Evolutionary conservation across 306 rosid species (phyloP).

Genomic region (Trichosanthes truncata): DNA sequence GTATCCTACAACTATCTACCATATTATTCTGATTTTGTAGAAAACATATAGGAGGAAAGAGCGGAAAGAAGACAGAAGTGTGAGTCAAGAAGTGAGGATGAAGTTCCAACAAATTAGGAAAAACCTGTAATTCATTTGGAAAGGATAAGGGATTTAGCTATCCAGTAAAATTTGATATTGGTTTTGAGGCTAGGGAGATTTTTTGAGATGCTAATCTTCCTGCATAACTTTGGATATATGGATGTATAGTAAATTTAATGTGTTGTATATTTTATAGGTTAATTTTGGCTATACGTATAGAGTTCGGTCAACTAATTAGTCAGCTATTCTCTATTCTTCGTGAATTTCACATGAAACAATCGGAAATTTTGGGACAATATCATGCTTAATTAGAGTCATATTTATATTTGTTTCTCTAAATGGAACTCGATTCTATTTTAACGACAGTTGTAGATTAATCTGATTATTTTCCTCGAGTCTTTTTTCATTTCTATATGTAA

Average conservation of each 20-base stretch:
- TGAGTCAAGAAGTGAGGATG: background rate
- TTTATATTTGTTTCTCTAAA: background rate
- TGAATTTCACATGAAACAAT: background rate
- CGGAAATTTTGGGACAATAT: background rate
- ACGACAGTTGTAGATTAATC: background rate
- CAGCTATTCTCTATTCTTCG: background rate
- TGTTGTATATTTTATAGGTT: background rate
- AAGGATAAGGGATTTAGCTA: background rate
- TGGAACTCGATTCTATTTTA: background rate
- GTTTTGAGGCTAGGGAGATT: background rate
- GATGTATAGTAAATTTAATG: background rate
- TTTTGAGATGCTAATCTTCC: background rate
- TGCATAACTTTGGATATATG: background rate
- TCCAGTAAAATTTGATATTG: background rate
- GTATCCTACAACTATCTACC: background rate
- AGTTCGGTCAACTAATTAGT: background rate
- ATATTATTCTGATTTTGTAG: background rate
- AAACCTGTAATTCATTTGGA: background rate
- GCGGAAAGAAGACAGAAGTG: background rate
- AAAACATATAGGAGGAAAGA: background rate
- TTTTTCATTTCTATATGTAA: background rate
- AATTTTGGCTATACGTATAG: background rate
- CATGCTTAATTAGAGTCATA: background rate
- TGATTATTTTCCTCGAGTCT: background rate
- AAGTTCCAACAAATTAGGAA: background rate